These are phyloP conservation scores for Wickerhamomyces queroliae DNA, from an alignment of 805 yeast genomes.

Conservation along the genomic window DNA sequence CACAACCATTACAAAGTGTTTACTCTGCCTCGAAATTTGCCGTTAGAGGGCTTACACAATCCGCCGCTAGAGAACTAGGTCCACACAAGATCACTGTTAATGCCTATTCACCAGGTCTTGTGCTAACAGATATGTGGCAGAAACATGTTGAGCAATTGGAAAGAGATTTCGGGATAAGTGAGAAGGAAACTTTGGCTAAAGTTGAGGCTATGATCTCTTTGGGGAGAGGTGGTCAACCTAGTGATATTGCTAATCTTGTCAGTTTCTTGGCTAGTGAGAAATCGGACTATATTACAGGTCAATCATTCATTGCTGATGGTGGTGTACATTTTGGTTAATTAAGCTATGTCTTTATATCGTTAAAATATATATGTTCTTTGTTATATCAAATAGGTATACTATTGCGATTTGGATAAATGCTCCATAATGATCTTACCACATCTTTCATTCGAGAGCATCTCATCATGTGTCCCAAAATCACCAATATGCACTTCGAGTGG, in stretches of 20 bases:
- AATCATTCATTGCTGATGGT: slow-evolving; percentile 30
- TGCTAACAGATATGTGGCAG: slow-evolving; percentile 32
- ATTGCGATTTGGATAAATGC: too few relatives aligned
- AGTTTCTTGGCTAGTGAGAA: slow-evolving; percentile 30
- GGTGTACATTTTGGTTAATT: too few relatives aligned
- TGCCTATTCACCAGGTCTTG: slow-evolving; percentile 34
- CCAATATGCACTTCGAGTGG: too few relatives aligned
- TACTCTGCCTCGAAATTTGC: slow-evolving; percentile 34
- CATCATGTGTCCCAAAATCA: too few relatives aligned
- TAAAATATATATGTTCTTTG: too few relatives aligned
- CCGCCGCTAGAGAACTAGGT: slow-evolving; percentile 33
- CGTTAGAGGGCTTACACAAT: slow-evolving; percentile 29
- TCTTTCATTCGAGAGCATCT: too few relatives aligned
- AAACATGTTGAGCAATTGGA: slow-evolving; percentile 22
- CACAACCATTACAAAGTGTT: slow-evolving; percentile 25
- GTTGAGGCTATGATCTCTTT: slow-evolving; percentile 25
- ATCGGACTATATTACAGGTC: slow-evolving; percentile 32
- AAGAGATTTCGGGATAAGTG: slow-evolving; percentile 20
- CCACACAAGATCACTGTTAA: slow-evolving; percentile 31
- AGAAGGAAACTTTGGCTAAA: slow-evolving; percentile 21
- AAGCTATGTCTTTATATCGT: too few relatives aligned
- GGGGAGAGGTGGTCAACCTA: slow-evolving; percentile 29
- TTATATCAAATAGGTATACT: too few relatives aligned
- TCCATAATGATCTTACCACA: too few relatives aligned
- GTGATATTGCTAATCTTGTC: slow-evolving; percentile 30